Evolutionary conservation across 2,329 filamentous ascomycete genomes (phyloP), one percentile per base, ranked within the genome.

Genomic region (Ophiostoma quercus): DNA sequence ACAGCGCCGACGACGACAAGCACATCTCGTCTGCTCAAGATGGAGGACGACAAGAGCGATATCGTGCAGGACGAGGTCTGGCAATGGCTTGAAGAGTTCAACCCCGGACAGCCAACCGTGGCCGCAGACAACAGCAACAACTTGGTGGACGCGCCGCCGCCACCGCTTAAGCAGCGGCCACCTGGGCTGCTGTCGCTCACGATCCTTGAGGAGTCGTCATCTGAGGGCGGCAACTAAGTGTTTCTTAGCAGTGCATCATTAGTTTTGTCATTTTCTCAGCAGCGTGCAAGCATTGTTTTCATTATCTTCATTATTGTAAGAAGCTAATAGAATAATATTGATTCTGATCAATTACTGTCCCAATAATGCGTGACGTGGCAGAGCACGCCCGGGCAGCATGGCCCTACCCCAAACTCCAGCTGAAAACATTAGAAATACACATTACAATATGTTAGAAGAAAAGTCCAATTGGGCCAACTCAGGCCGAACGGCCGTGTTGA

Each of bases 81-180:
- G 73, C 71, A 63, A 51, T 74, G 73, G 73, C 71, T 74, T 14
- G 67, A 74, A 32, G 72, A 74, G 32, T 74, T 70, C 54, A 72
- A 73, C 3, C 71, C 69, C 2, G 41, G 32, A 2, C 69, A 69
- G 22, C 43, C 71, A 1, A 39, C 60, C 3, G 67, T 66, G 1
- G 68, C 66, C 5, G 1, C 16, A 29, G 60, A 51, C 62, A 66
- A 16, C n/a, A 41, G 62, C 19, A 39, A 41, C 41, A 19, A 8
- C 66, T 25, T 66, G 11, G 29, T 6, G 12, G 41, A 34, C 41
- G 39, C 41, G 4, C 19, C 37, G n/a, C 22, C 37, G 8, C 16
- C 34, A 19, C 11, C 19, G 3, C 69, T 60, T 3, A 70, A 16
- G 8, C 62, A 51, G 14, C 51, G 66, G 47, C 70, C 70, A 0